Percentiles rank a stretch among this genome's conserved stretches.
Conservation (phyloP, 306 rosid genomes). For the Casuarina equisetifolia region DNA sequence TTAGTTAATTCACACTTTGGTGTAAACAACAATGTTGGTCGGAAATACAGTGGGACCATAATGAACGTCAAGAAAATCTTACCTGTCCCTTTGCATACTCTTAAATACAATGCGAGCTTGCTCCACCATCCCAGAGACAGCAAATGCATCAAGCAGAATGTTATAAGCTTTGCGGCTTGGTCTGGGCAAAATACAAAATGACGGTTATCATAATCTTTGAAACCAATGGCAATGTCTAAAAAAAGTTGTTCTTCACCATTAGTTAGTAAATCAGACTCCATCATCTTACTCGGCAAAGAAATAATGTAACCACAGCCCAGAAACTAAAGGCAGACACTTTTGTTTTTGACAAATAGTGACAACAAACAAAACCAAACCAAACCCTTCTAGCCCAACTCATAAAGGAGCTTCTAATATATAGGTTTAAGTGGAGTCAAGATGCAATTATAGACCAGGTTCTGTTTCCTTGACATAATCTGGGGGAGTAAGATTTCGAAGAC, state of each 20-base stretch:
- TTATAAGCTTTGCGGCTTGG: slow-evolving; percentile 94
- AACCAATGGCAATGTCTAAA: neutral
- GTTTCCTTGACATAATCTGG: neutral
- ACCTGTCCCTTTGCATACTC: slow-evolving; percentile 98
- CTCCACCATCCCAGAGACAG: slow-evolving; percentile 93
- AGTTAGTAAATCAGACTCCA: neutral
- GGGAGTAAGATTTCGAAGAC: neutral
- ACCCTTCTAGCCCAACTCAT: neutral
- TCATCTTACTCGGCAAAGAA: neutral
- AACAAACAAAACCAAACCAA: neutral
- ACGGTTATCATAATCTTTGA: neutral
- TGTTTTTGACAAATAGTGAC: neutral
- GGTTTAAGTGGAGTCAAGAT: neutral
- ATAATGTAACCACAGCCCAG: neutral
- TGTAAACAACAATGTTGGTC: slow-evolving; percentile 4
- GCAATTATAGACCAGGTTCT: neutral
- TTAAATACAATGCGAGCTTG: slow-evolving; percentile 84
- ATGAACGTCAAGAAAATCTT: slow-evolving; percentile 24
- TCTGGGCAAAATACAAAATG: slow-evolving; percentile 44
- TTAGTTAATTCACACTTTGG: neutral
- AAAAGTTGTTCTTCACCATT: neutral
- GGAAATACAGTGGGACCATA: slow-evolving; percentile 5
- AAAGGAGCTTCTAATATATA: neutral
- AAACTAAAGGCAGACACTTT: neutral
- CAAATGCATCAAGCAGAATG: slow-evolving; percentile 87